Conservation (phyloP, 139 green algal species). For the Chlorella vulgaris region DNA sequence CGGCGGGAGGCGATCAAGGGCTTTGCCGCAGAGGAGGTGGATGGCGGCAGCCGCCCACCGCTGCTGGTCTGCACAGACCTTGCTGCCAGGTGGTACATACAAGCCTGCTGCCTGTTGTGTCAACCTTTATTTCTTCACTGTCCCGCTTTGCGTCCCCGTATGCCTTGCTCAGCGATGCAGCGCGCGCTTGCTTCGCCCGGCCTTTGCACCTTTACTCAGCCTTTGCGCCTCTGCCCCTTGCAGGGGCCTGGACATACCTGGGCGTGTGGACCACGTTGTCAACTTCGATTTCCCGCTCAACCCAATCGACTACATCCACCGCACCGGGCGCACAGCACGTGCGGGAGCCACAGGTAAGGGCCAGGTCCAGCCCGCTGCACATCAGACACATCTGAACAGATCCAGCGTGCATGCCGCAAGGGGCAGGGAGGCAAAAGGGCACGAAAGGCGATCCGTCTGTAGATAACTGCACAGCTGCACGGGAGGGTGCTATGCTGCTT, state of each 20-base stretch:
- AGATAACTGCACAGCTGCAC: too few species aligned
- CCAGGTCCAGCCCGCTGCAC: not conserved
- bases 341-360: slow-evolving; percentile 74
- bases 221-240: not conserved
- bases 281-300: slow-evolving; percentile 98
- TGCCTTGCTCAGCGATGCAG: too few species aligned
- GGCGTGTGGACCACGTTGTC: slow-evolving; percentile 89
- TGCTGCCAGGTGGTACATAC: slow-evolving; percentile 83
- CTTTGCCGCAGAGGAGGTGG: slow-evolving; percentile 44
- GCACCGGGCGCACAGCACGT: slow-evolving; percentile 86
- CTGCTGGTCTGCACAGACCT: slow-evolving; percentile 96
- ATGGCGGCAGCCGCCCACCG: slow-evolving; percentile 34
- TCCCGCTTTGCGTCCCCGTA: not conserved
- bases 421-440: too few species aligned
- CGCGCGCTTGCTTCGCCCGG: too few species aligned
- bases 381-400: not conserved
- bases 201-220: too few species aligned
- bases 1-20: slow-evolving; percentile 39
- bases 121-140: not conserved
- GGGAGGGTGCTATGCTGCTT: too few species aligned
- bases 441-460: too few species aligned
- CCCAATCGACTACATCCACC: slow-evolving; percentile 92
- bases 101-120: too few species aligned
- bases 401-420: not conserved
- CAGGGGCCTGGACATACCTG: slow-evolving; percentile 92